Evolutionary conservation across 2,329 filamentous ascomycete species (phyloP), one percentile per base, ranked within the genome.

Genomic region (Amesomyces nigricolor): DNA sequence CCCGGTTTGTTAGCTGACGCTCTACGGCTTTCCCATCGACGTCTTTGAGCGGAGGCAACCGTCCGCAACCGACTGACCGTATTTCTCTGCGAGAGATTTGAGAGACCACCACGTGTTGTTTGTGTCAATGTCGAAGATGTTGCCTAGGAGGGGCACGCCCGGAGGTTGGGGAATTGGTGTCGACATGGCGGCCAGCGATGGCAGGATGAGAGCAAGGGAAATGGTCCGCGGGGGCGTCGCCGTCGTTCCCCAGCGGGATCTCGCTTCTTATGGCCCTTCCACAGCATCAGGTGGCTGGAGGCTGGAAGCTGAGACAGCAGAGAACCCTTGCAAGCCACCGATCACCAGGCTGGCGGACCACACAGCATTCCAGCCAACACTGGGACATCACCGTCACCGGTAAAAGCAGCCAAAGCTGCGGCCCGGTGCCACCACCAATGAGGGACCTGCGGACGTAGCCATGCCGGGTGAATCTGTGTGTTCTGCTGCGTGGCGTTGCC

Each of bases 21-120:
- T 26, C 22, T 26, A 26, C 22, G 22, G 22, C 22, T 26, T 26
- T 26, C 22, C 22, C 22, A 4, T 26, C 4, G 22, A 6, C 5
- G 22, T 26, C 4, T 26, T 26, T 26, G 22, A 26, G 22, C 22
- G 2, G 22, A 26, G 22, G 22, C 22, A 26, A 26, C 22, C 22
- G 4, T 26, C 22, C 6, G 22, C 22, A 2, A 26, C 11, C 6
- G 9, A 61, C 59, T 54, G 5, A 63, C 62, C 63, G 30, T 65
- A 64, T 47, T 75, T 72, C 46, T 75, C 72, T 4, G 75, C 71
- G 4, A 81, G 66, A 32, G 71, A 72, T 59, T 75, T 74, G 14
- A 80, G 68, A 19, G 77, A 79, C 46, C 68, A 70, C 74, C 75
- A 78, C 2, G 75, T 75, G 58, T 80, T 76, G 57, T 65, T 73